These are phyloP conservation scores for Parathielavia hyrcaniae DNA, from an alignment of 495 filamentous ascomycete species.

Conservation along the genomic window DNA sequence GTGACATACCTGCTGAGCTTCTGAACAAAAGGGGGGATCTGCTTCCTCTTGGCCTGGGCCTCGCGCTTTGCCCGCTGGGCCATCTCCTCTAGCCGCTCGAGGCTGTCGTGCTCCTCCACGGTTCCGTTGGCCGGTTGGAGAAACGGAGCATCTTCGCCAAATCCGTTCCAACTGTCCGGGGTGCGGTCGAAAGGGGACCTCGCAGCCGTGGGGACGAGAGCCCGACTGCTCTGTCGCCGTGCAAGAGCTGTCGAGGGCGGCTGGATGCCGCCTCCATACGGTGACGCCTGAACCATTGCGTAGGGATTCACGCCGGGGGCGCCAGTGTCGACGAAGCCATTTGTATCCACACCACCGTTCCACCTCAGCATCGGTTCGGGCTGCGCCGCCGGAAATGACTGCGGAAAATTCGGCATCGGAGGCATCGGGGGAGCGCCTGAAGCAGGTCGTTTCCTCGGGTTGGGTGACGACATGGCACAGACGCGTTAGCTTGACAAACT, in stretches of 20 bases:
- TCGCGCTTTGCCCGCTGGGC: conserved; percentile 74
- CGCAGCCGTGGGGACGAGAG: conserved; percentile 45
- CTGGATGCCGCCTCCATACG: conserved; percentile 33
- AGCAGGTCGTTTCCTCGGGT: conserved; percentile 65
- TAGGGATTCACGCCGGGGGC: conserved; percentile 35
- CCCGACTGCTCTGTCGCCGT: conserved; percentile 57
- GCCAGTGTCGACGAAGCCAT: conserved; percentile 32
- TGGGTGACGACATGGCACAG: conserved; percentile 45
- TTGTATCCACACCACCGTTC: conserved; percentile 31
- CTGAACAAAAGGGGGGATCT: conserved; percentile 96
- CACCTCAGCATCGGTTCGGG: conserved; percentile 39
- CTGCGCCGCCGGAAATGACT: conserved; percentile 37
- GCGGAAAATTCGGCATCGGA: conserved; percentile 45
- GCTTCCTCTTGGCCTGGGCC: conserved; percentile 77
- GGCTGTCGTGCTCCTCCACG: conserved; percentile 57
- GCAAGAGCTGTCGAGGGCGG: conserved; percentile 59
- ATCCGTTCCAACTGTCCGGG: conserved; percentile 43
- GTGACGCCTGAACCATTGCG: conserved; percentile 44
- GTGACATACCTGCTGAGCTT: conserved; percentile 83
- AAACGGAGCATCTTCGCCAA: conserved; percentile 43
- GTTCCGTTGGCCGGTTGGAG: conserved; percentile 33
- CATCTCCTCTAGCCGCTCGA: conserved; percentile 69
- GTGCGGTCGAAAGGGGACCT: conserved; percentile 40
- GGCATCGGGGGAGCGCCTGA: conserved; percentile 59
- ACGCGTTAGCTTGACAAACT: conserved; percentile 25